Base-by-base conservation (phyloP, 2,329 filamentous ascomycete species). In the Colletotrichum eleusines region DNA sequence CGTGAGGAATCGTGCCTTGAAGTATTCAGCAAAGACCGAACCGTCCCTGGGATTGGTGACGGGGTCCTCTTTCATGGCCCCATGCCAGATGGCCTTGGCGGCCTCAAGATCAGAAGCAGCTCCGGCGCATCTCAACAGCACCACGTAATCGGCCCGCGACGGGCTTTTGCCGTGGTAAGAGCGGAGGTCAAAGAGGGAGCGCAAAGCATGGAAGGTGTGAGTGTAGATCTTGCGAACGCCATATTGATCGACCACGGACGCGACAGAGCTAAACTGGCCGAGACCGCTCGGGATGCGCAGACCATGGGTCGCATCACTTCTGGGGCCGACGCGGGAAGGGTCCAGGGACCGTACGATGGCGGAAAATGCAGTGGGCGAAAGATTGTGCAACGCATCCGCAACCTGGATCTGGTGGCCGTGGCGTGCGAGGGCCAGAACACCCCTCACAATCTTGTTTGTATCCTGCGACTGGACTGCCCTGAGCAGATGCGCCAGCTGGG, bases 331-430 rank as follows among this genome's bases (percentile, higher is more conserved):
- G 28, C 79, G 76, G 5, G 87, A 75, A 0, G 92, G 91, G 68
- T 92, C 89, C 11, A 94, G 79, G 6, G 85, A 83, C 42, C 86
- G 85, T 38, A 95, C 78, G 12, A 92, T 85, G 73, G 92, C 89
- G 1, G 89, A 88, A 75, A 94, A 90, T 0, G 85, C 85, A 1
- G 85, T 81, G 1, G 83, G 78, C 0, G 90, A 84, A 28, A 94
- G 76, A 0, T 72, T 28, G 7, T 31, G 18, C 9, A 74, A 28
- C 18, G 66, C 60, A 6, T 66, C 63, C 12, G 51, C 62, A 18
- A 59, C 60, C 42, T 71, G 57, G 3, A 63, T 51, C 12, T 35
- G 44, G 38, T 33, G 63, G 42, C 66, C 28, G 16, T 72, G 54
- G 6, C 18, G 46, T 38, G 75, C 75, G 77, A 81, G 81, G 31